These are phyloP conservation scores for Berberis thunbergii DNA, from an alignment of 164 flowering plant genomes.

Conservation along the genomic window DNA sequence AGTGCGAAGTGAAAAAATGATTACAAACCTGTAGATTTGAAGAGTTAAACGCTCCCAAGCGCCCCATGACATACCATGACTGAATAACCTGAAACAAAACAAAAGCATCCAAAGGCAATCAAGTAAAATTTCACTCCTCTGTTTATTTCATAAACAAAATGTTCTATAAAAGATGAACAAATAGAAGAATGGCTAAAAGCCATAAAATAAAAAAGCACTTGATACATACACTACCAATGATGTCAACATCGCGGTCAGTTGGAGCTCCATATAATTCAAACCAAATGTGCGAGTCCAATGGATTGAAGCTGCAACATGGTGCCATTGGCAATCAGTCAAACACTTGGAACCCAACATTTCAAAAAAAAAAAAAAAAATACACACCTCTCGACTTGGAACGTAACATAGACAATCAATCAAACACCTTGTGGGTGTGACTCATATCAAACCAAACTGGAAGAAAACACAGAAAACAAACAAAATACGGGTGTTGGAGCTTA, in stretches of 20 bases:
- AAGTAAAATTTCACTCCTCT: too few relatives aligned
- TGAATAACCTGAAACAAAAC: slow-evolving; percentile 61
- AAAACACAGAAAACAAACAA: too few relatives aligned
- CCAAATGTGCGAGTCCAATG: slow-evolving; percentile 75
- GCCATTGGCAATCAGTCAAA: too few relatives aligned
- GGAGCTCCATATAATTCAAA: slow-evolving; percentile 87
- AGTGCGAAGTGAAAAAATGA: background rate
- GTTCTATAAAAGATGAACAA: background rate
- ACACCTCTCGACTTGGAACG: too few relatives aligned
- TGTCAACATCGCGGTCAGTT: slow-evolving; percentile 79
- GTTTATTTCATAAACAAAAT: too few relatives aligned
- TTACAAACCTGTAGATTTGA: slow-evolving; percentile 70
- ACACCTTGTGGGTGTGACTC: too few relatives aligned
- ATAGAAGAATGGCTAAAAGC: background rate
- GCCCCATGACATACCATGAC: slow-evolving; percentile 94
- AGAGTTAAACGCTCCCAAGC: slow-evolving; percentile 80
- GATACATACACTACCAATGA: slow-evolving; percentile 79
- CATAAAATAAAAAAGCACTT: background rate
- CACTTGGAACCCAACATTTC: too few relatives aligned
- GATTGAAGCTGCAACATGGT: slow-evolving; percentile 36
- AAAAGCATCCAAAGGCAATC: too few relatives aligned
- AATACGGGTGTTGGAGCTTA: background rate
- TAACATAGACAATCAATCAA: too few relatives aligned
- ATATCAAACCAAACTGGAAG: too few relatives aligned
- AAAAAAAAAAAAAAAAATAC: too few relatives aligned